Percentiles rank a stretch among this genome's conserved stretches.
Evolutionary conservation across 2,329 filamentous ascomycete genomes (phyloP).

Genomic region (Phialemoniopsis sp.): DNA sequence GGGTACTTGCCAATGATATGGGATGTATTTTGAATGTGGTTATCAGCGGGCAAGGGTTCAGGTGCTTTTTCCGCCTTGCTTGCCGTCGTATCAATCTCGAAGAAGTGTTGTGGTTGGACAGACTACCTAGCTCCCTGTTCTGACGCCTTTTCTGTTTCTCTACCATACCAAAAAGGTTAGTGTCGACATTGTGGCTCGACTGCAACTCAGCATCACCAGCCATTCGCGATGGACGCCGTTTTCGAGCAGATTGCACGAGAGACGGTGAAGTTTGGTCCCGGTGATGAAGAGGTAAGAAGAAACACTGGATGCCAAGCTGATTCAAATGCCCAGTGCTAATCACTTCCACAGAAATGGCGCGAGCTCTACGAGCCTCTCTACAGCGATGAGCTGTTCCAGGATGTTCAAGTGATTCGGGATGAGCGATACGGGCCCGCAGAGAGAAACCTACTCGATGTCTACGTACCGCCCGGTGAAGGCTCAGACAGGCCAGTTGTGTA

Average conservation of each 20-base stretch:
- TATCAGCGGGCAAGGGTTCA: too few species aligned
- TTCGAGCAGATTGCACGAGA: slow-evolving; percentile 1
- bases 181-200: too few species aligned
- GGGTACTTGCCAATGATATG: too few species aligned
- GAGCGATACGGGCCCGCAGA: slow-evolving; percentile 1
- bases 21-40: too few species aligned
- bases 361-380: slow-evolving; percentile 2
- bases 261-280: slow-evolving; percentile 1
- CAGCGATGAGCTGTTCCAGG: background rate
- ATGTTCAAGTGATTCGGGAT: background rate
- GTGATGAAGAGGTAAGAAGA: slow-evolving; percentile 2
- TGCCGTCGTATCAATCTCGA: too few species aligned
- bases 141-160: too few species aligned
- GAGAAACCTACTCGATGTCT: slow-evolving; percentile 1
- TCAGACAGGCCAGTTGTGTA: background rate
- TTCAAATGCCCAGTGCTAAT: background rate
- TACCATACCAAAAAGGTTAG: too few species aligned
- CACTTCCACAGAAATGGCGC: background rate
- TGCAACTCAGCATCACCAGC: background rate
- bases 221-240: background rate
- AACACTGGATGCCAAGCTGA: too few species aligned
- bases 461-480: background rate
- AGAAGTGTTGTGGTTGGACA: too few species aligned
- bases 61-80: too few species aligned
- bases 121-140: too few species aligned